Evolutionary conservation across 106 monocot species (phyloP).

Genomic region (Dendrobium huoshanense): DNA sequence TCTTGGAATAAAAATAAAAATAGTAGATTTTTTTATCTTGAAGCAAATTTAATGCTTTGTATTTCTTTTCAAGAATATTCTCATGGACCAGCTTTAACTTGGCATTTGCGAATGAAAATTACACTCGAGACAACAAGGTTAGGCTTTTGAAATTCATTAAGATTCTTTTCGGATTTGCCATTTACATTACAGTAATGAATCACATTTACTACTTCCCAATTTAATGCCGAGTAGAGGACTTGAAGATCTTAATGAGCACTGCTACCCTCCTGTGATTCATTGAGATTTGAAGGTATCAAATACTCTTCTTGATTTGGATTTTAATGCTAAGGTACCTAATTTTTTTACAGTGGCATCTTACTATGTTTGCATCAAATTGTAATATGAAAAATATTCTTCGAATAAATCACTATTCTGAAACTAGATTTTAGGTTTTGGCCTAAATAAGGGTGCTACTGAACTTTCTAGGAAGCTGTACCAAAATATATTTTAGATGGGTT

Average conservation of each 20-base stretch:
- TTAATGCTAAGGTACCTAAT: conserved; percentile 68
- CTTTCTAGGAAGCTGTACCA: conserved; percentile 78
- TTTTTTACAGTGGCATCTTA: too few relatives aligned
- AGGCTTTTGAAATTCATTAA: not conserved
- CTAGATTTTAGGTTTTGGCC: conserved; percentile 84
- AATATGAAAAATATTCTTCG: too few relatives aligned
- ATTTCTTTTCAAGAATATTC: conserved; percentile 25
- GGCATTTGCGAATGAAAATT: conserved; percentile 94
- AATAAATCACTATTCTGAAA: not conserved
- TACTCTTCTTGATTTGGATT: conserved; percentile 76
- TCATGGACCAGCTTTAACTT: conserved; percentile 56
- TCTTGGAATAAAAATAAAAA: too few relatives aligned
- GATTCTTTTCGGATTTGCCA: not conserved
- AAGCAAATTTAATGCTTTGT: conserved; percentile 8
- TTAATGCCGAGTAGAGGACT: conserved; percentile 48
- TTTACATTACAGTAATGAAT: not conserved
- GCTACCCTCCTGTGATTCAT: conserved; percentile 50
- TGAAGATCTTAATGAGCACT: conserved; percentile 86
- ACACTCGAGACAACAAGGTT: conserved; percentile 46
- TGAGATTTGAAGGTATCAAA: conserved; percentile 93
- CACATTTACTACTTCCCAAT: too few relatives aligned
- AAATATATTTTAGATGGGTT: conserved; percentile 83
- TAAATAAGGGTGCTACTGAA: conserved; percentile 39
- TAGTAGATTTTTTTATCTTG: too few relatives aligned
- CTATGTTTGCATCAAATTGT: not conserved